A percentile compares a stretch with the other conserved stretches of the same genome.
These are phyloP conservation scores for Cunninghamia lanceolata DNA, from an alignment of 75 land plant species.

Conservation along the genomic window DNA sequence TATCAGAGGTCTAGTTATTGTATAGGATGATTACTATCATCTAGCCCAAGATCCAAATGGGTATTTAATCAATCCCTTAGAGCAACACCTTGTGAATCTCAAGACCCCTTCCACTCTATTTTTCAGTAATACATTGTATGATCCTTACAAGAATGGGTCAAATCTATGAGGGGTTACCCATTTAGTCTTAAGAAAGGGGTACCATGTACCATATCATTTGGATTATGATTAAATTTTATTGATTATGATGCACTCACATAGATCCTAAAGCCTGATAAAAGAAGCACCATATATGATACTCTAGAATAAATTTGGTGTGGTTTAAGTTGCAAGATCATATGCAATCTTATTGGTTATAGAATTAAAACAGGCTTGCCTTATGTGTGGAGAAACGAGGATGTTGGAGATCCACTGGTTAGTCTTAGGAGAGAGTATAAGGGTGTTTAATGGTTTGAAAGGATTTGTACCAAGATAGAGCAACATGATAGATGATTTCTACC, in stretches of 20 bases:
- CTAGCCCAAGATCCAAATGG: conserved; percentile 66
- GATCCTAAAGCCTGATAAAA: conserved; percentile 41
- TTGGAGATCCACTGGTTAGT: conserved; percentile 34
- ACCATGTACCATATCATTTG: conserved; percentile 68
- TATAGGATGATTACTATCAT: conserved; percentile 69
- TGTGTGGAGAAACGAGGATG: conserved; percentile 48
- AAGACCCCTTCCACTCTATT: conserved; percentile 72
- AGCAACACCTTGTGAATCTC: conserved; percentile 67
- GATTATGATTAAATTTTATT: conserved; percentile 74
- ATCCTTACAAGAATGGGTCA: conserved; percentile 71
- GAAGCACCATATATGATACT: conserved; percentile 52
- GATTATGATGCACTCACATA: conserved; percentile 77
- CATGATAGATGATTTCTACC: too few species aligned
- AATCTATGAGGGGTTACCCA: conserved; percentile 96
- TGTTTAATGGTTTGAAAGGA: conserved; percentile 58
- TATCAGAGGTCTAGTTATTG: conserved; percentile 55
- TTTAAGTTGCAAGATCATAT: conserved; percentile 66
- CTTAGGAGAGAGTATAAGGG: conserved; percentile 54
- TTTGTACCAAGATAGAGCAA: too few species aligned
- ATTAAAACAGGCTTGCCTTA: conserved; percentile 87
- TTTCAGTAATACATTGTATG: conserved; percentile 92
- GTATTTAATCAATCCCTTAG: conserved; percentile 41
- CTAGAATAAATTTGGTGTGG: conserved; percentile 89
- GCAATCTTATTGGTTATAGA: conserved; percentile 65
- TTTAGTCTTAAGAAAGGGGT: conserved; percentile 84